Conservation (phyloP, 2,329 filamentous ascomycete genomes). For the Hypoxylon sp. region DNA sequence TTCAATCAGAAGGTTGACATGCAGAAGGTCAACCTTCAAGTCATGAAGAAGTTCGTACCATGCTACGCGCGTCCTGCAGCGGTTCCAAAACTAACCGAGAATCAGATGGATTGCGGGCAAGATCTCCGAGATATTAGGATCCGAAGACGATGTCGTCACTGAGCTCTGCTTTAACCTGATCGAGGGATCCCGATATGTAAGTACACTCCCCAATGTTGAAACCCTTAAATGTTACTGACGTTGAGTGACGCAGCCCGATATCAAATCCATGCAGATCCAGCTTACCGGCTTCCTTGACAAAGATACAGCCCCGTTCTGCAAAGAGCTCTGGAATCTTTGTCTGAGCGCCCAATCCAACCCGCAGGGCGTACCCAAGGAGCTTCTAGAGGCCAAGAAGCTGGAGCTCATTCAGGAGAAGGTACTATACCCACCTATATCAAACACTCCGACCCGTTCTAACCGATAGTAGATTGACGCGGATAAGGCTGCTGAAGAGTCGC, state of each 20-base stretch:
- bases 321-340: slow-evolving; percentile 92
- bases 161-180: slow-evolving; percentile 81
- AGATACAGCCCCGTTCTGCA: slow-evolving; percentile 89
- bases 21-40: slow-evolving; percentile 94
- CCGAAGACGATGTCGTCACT: slow-evolving; percentile 95
- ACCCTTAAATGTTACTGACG: slow-evolving; percentile 27
- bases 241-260: slow-evolving; percentile 79
- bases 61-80: slow-evolving; percentile 10
- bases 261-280: slow-evolving; percentile 94
- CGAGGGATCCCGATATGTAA: slow-evolving; percentile 82
- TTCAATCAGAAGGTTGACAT: slow-evolving; percentile 98
- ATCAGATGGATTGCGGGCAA: slow-evolving; percentile 91
- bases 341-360: slow-evolving; percentile 90
- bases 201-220: slow-evolving; percentile 55
- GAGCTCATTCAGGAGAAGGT: slow-evolving; percentile 97
- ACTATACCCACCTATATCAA: slow-evolving; percentile 23
- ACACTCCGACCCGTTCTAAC: slow-evolving; percentile 13
- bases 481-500: slow-evolving; percentile 81
- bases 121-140: slow-evolving; percentile 89
- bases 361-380: slow-evolving; percentile 92
- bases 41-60: slow-evolving; percentile 90
- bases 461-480: slow-evolving; percentile 80
- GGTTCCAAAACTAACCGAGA: slow-evolving; percentile 33
- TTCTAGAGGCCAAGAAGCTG: slow-evolving; percentile 95
- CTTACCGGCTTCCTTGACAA: slow-evolving; percentile 96